Base-by-base conservation (phyloP, 371 early-diverging fungal genomes). In the Circinella umbellata region DNA sequence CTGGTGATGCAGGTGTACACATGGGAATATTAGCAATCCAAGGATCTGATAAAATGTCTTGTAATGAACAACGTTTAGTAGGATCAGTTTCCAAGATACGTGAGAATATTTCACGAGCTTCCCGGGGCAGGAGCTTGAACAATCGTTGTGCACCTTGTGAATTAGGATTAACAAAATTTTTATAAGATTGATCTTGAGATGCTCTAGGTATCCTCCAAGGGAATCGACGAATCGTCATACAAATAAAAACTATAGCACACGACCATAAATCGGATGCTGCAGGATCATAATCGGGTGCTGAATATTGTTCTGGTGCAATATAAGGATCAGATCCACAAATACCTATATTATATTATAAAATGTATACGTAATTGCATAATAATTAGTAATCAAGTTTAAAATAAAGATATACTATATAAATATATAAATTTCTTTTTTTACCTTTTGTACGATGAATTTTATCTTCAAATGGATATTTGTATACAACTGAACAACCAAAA, bases 401-500 rank as follows among this genome's bases (percentile, higher is more conserved):
- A 42, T 42, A 9, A 42, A 42, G 1, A 11, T 10, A 39, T 6
- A 39, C n/a, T 39, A 42, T 42, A 42, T 9, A 1, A 42, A 42
- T 9, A 42, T 9, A 42, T 9, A 11, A n/a, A n/a, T n/a, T n/a
- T n/a, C n/a, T 9, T 2, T 42, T 62, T 10, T 67, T 69, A 75
- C 77, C 80, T 71, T 69, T 71, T 55, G 73, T 75, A 42, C 63
- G 14, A 37, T 73, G 75, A 4, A 64, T 51, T 9, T 72, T 63
- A 9, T 73, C 73, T 64, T 88, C 86, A 73, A 89, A 92, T 3
- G 91, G 90, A 57, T 87, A 84, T 64, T 88, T 84, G 73, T 86
- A 89, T n/a, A 94, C 92, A 9, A 86, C 86, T 27, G 96, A 91
- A 53, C 91, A 92, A n/a, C 98, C 96, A 87, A 97, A 96, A 77